Conservation (phyloP, 768 basidiomycete species). For the Lactarius vividus region DNA sequence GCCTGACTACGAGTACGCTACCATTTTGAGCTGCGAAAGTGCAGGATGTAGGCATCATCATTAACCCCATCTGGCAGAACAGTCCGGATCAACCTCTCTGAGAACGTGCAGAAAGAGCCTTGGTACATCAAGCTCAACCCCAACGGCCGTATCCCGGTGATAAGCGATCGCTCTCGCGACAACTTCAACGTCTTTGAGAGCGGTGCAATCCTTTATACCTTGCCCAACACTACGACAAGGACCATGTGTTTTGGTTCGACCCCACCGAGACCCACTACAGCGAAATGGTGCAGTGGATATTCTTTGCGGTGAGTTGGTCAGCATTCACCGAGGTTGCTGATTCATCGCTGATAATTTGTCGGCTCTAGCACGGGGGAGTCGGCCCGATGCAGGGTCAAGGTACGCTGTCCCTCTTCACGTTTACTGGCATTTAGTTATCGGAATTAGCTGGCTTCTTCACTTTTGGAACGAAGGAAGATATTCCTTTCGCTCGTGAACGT, state of each 20-base stretch:
- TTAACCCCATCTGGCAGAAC: constrained; percentile 37
- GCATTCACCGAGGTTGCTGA: not conserved
- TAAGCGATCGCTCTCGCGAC: constrained; percentile 59
- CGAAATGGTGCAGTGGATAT: constrained; percentile 77
- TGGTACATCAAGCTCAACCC: constrained; percentile 78
- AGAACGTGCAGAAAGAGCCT: constrained; percentile 73
- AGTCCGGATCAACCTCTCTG: constrained; percentile 53
- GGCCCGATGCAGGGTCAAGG: constrained; percentile 88
- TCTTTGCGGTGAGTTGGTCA: constrained; percentile 58
- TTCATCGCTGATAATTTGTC: not conserved
- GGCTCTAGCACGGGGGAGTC: constrained; percentile 65
- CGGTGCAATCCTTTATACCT: constrained; percentile 85
- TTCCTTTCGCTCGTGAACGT: constrained; percentile 69
- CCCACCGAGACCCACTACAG: constrained; percentile 58
- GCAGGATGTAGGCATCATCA: not conserved
- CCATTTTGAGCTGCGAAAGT: constrained; percentile 37
- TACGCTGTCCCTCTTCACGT: constrained; percentile 11
- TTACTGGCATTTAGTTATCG: not conserved
- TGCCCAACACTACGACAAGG: constrained; percentile 74
- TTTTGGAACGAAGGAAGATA: constrained; percentile 58
- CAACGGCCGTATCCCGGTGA: constrained; percentile 67
- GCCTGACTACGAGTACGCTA: constrained; percentile 48
- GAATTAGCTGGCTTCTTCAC: constrained; percentile 65
- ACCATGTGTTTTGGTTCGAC: constrained; percentile 70
- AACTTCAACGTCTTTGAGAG: constrained; percentile 73